A percentile compares a stretch with the other conserved stretches of the same genome.
These are phyloP conservation scores for Populus euphratica DNA, from an alignment of 345 rosid species.

Conservation along the genomic window DNA sequence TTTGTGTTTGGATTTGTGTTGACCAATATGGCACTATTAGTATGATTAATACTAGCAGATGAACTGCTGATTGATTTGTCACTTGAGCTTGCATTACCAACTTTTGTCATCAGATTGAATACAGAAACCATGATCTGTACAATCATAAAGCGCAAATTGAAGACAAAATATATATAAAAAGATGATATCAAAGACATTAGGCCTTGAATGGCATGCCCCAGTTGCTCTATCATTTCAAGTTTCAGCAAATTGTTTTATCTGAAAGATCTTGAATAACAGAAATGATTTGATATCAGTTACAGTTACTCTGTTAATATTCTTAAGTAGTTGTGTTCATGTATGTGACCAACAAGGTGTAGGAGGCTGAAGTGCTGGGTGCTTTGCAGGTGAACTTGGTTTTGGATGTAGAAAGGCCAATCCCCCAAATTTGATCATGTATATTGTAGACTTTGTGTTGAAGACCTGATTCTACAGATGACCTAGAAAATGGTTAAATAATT, in stretches of 20 bases:
- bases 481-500: too few relatives aligned
- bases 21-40: background rate
- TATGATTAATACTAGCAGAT: background rate
- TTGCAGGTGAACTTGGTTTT: background rate
- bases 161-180: background rate
- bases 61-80: background rate
- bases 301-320: background rate
- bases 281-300: background rate
- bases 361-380: background rate
- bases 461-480: background rate
- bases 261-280: background rate
- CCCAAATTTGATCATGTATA: background rate
- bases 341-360: background rate
- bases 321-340: background rate
- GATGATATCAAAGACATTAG: background rate
- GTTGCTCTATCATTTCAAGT: background rate
- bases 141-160: background rate
- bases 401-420: background rate
- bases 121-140: background rate
- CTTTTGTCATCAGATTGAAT: background rate
- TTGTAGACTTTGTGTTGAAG: background rate
- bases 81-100: background rate
- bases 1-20: background rate
- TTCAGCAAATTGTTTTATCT: background rate
- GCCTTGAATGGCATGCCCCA: background rate